These are phyloP conservation scores for Emmonsiellopsis sp. DNA, from an alignment of 2,329 filamentous ascomycete genomes.

Conservation along the genomic window DNA sequence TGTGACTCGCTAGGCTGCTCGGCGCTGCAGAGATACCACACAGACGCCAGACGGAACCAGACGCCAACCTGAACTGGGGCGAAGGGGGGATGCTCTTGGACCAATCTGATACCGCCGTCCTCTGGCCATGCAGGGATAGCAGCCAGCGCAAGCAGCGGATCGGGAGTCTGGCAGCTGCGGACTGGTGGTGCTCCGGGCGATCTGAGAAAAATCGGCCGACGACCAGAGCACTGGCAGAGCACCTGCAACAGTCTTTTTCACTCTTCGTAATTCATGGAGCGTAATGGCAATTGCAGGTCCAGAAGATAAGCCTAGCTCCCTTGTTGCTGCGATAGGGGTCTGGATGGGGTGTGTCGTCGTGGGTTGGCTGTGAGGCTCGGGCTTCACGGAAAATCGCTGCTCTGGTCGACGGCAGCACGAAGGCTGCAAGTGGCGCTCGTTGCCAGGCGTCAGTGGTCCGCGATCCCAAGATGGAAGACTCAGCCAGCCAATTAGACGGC, in stretches of 20 bases:
- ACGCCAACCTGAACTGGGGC: background rate
- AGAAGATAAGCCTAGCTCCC: too few species aligned
- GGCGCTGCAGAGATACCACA: conserved; percentile 11
- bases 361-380: too few species aligned
- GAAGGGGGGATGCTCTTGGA: background rate
- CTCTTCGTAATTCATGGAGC: too few species aligned
- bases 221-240: too few species aligned
- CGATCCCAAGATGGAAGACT: background rate
- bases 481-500: background rate
- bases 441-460: background rate
- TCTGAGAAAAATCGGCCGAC: too few species aligned
- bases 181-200: background rate
- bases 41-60: background rate
- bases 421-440: background rate
- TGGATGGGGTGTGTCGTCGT: too few species aligned
- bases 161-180: background rate
- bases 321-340: too few species aligned
- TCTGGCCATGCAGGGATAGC: background rate
- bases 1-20: conserved; percentile 4
- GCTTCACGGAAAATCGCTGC: too few species aligned
- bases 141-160: background rate
- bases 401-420: background rate
- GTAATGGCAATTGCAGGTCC: too few species aligned
- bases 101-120: conserved; percentile 3
- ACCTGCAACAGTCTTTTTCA: too few species aligned